Evolutionary conservation across 2,329 filamentous ascomycete species (phyloP).

Genomic region (Dryadomyces quercivorus): DNA sequence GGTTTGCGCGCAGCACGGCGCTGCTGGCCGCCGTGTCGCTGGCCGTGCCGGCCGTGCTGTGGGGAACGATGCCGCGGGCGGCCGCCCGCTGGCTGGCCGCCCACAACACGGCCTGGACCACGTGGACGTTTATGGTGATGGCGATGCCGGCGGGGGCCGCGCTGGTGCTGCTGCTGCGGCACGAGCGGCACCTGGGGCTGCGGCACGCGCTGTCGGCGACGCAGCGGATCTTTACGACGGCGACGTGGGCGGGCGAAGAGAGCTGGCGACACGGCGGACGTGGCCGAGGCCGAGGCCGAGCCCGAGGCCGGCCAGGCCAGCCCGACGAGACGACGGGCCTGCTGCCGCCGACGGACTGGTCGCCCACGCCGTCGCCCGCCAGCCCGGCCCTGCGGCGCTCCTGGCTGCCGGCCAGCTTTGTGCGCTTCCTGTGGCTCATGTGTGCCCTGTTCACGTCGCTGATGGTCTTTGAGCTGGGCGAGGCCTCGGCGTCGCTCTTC

Average conservation of each 20-base stretch:
- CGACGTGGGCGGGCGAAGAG: constrained; percentile 50
- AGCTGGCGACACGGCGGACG: constrained; percentile 25
- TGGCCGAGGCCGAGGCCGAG: constrained; percentile 18
- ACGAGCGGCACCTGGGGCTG: constrained; percentile 50
- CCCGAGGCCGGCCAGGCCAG: constrained; percentile 15
- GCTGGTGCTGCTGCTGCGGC: constrained; percentile 49
- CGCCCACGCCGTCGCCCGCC: constrained; percentile 10
- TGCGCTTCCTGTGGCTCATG: constrained; percentile 60
- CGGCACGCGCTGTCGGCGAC: constrained; percentile 52
- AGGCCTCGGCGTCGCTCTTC: constrained; percentile 58
- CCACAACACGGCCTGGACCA: constrained; percentile 57
- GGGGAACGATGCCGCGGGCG: constrained; percentile 32
- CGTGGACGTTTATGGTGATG: constrained; percentile 60
- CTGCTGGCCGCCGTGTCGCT: constrained; percentile 50
- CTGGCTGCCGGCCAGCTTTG: constrained; percentile 55
- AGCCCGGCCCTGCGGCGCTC: constrained; percentile 29
- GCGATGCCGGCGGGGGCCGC: constrained; percentile 55
- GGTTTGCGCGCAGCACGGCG: constrained; percentile 51
- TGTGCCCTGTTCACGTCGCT: constrained; percentile 49
- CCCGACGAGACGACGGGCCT: not conserved
- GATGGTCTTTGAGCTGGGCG: constrained; percentile 53
- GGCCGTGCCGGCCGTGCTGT: constrained; percentile 46
- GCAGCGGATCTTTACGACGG: constrained; percentile 53
- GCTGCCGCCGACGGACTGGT: not conserved
- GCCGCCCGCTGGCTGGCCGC: constrained; percentile 36